Evolutionary conservation across 2,329 filamentous ascomycete genomes (phyloP).

Genomic region (Diaporthe destruens): DNA sequence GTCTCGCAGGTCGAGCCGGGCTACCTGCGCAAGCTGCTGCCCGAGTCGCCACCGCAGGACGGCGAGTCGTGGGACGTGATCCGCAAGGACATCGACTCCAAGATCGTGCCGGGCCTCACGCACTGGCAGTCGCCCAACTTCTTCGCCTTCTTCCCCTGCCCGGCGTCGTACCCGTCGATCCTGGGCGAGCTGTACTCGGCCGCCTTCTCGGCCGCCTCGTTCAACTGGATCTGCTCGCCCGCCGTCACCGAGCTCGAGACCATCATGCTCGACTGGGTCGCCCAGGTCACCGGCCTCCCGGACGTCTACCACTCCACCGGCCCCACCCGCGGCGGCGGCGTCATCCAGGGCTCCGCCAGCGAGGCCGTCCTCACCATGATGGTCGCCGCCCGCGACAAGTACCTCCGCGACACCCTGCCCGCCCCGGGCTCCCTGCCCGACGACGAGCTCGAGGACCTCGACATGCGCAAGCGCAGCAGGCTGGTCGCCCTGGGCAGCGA

Average conservation of each 20-base stretch:
- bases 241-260: slow-evolving; percentile 95
- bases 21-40: slow-evolving; percentile 85
- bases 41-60: slow-evolving; percentile 71
- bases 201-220: slow-evolving; percentile 89
- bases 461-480: slow-evolving; percentile 74
- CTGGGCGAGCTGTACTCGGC: slow-evolving; percentile 93
- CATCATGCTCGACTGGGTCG: slow-evolving; percentile 92
- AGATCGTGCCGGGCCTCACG: slow-evolving; percentile 92
- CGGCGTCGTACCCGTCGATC: slow-evolving; percentile 84
- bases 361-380: slow-evolving; percentile 90
- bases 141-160: slow-evolving; percentile 94
- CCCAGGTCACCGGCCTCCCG: slow-evolving; percentile 79
- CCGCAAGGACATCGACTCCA: slow-evolving; percentile 83
- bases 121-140: slow-evolving; percentile 96
- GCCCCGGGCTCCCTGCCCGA: slow-evolving; percentile 55
- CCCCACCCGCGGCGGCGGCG: slow-evolving; percentile 81
- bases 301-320: slow-evolving; percentile 79
- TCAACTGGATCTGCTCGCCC: slow-evolving; percentile 97
- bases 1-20: slow-evolving; percentile 85
- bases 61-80: slow-evolving; percentile 84
- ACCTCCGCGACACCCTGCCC: slow-evolving; percentile 72
- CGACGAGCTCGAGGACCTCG: slow-evolving; percentile 76
- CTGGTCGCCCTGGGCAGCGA: slow-evolving; percentile 86
- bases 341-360: slow-evolving; percentile 93
- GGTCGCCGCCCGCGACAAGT: slow-evolving; percentile 87